Percentiles rank a stretch among this genome's conserved stretches.
These are phyloP conservation scores for Grigorovia yakushimaensis DNA, from an alignment of 805 yeast genomes.

Conservation along the genomic window DNA sequence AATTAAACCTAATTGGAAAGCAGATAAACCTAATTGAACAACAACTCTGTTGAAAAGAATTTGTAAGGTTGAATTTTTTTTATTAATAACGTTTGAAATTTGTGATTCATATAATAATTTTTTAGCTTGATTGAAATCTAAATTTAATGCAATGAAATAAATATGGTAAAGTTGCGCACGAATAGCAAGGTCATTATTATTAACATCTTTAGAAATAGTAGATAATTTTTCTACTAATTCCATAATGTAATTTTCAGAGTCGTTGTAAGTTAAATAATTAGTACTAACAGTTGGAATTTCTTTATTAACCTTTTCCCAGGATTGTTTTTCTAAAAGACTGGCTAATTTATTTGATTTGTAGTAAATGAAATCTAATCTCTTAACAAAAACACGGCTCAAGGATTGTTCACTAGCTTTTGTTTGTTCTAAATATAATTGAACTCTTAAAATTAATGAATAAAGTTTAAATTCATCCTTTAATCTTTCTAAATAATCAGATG, in stretches of 20 bases:
- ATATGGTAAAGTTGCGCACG: constrained; percentile 78
- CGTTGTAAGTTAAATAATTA: constrained; percentile 22
- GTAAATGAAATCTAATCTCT: constrained; percentile 87
- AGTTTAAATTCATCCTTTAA: constrained; percentile 76
- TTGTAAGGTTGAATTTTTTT: constrained; percentile 47
- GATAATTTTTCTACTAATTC: constrained; percentile 57
- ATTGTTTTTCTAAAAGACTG: constrained; percentile 52
- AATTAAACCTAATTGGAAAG: constrained; percentile 82
- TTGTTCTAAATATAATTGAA: constrained; percentile 76
- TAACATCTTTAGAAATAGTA: constrained; percentile 54
- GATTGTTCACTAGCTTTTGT: constrained; percentile 48
- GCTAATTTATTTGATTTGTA: constrained; percentile 80
- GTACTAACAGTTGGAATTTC: constrained; percentile 26
- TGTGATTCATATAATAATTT: constrained; percentile 83
- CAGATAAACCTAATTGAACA: constrained; percentile 91
- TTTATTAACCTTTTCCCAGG: constrained; percentile 43
- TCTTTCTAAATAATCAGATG: constrained; percentile 85
- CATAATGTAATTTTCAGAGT: constrained; percentile 35
- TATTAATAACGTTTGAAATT: constrained; percentile 70
- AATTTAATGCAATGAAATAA: constrained; percentile 85
- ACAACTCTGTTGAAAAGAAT: constrained; percentile 90
- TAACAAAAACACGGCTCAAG: constrained; percentile 62
- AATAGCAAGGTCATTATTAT: constrained; percentile 61
- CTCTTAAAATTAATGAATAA: constrained; percentile 68
- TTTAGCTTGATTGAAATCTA: constrained; percentile 56